A percentile compares a stretch with the other conserved stretches of the same genome.
These are phyloP conservation scores for Alternaria angustiovoidea DNA, from an alignment of 2,329 filamentous ascomycete species.

Conservation along the genomic window DNA sequence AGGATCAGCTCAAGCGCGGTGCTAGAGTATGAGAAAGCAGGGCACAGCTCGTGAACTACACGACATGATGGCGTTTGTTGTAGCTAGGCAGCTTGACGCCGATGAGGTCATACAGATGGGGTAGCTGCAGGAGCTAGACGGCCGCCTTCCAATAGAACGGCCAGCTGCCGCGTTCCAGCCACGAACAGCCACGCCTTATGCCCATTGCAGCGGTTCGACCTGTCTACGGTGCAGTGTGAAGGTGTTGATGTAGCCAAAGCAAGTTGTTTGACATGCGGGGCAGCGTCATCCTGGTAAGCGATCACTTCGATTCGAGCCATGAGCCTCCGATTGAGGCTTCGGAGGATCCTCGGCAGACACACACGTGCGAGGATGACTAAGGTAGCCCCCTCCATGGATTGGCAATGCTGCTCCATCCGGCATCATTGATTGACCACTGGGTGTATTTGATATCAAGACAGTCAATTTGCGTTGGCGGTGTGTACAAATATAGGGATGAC, in stretches of 20 bases:
- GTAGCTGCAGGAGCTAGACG: slow-evolving; percentile 26
- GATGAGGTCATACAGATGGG: slow-evolving; percentile 27
- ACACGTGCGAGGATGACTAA: neutral
- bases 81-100: slow-evolving; percentile 18
- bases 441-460: neutral
- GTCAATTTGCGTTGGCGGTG: neutral
- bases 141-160: slow-evolving; percentile 27
- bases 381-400: neutral
- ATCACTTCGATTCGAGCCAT: slow-evolving; percentile 4
- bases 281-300: slow-evolving; percentile 17
- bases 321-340: neutral
- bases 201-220: slow-evolving; percentile 22
- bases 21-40: slow-evolving; percentile 26
- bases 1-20: slow-evolving; percentile 20
- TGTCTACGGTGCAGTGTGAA: slow-evolving; percentile 3
- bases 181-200: slow-evolving; percentile 18
- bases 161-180: slow-evolving; percentile 12
- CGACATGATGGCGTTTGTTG: slow-evolving; percentile 27
- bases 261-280: slow-evolving; percentile 12
- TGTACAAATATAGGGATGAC: slow-evolving; percentile 13
- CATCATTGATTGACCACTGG: neutral
- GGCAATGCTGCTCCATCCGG: neutral
- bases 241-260: slow-evolving; percentile 4
- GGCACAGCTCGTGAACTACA: slow-evolving; percentile 29
- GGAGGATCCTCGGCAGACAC: neutral